Evolutionary conservation across 257 asterid species (phyloP).

Genomic region (Gentiana straminea): DNA sequence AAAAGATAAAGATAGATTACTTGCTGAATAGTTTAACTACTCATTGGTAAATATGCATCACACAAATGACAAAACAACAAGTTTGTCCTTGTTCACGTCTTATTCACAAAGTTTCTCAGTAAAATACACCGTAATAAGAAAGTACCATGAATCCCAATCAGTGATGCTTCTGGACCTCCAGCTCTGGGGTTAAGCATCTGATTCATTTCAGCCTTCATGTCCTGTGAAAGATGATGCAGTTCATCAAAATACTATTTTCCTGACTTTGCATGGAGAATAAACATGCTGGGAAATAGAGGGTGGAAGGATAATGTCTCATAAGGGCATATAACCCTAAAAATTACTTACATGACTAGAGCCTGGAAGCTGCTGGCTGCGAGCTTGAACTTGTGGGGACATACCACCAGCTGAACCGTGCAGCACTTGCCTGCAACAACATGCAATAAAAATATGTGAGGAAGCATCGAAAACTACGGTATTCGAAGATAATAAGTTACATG

Average conservation of each 20-base stretch:
- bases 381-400: constrained; percentile 88
- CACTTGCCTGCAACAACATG: constrained; percentile 52
- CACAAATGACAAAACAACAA: too few relatives aligned
- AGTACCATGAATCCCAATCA: constrained; percentile 83
- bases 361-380: constrained; percentile 84
- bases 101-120: too few relatives aligned
- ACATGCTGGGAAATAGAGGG: neutral
- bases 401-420: constrained; percentile 73
- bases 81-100: too few relatives aligned
- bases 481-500: neutral
- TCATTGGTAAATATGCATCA: neutral
- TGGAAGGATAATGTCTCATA: neutral
- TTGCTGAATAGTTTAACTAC: constrained; percentile 1
- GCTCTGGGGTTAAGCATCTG: constrained; percentile 70
- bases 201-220: constrained; percentile 82
- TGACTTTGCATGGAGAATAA: neutral
- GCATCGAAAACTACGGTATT: constrained; percentile 3
- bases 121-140: too few relatives aligned
- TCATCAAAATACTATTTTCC: too few relatives aligned
- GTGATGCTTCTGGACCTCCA: constrained; percentile 80
- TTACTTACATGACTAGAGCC: constrained; percentile 78
- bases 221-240: constrained; percentile 31
- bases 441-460: constrained; percentile 8
- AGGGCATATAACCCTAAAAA: constrained; percentile 5
- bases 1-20: constrained; percentile 19